phyloP scores from a whole-genome alignment of 2,329 filamentous ascomycete genomes.

The Xylaria multiplex region DNA sequence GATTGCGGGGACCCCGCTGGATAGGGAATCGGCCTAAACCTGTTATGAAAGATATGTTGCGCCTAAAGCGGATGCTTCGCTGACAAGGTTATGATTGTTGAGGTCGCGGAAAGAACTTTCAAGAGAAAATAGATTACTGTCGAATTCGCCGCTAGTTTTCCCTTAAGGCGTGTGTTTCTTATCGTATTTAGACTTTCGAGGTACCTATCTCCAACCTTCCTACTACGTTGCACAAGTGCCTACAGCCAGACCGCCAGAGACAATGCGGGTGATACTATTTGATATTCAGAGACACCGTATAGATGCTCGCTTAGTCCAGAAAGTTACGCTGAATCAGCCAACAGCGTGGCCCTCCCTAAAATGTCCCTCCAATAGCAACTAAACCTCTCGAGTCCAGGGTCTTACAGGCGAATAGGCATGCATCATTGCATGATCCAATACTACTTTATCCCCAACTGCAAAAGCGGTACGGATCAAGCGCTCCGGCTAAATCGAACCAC shows the following conservation, averaged over 20 bases:
- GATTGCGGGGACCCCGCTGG: not conserved
- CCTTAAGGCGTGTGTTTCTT: too few species aligned
- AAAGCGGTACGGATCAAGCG: slow-evolving; percentile 39
- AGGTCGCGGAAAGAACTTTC: not conserved
- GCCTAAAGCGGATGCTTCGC: not conserved
- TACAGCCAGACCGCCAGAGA: not conserved
- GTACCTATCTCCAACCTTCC: not conserved
- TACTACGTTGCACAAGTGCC: slow-evolving; percentile 2
- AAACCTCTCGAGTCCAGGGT: not conserved
- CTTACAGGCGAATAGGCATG: not conserved
- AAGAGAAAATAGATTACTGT: not conserved
- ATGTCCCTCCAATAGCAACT: slow-evolving; percentile 27
- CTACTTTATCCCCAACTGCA: slow-evolving; percentile 31
- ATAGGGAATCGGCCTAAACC: too few species aligned
- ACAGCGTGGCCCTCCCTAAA: slow-evolving; percentile 4
- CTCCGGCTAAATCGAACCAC: slow-evolving; percentile 46
- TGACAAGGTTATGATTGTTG: not conserved
- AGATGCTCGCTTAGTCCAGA: slow-evolving; percentile 3
- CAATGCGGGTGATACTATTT: slow-evolving; percentile 5
- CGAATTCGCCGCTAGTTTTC: not conserved
- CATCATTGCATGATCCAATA: slow-evolving; percentile 19
- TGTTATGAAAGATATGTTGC: not conserved
- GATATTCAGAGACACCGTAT: not conserved
- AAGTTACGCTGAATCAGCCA: slow-evolving; percentile 12
- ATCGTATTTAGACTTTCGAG: not conserved